These are phyloP conservation scores for Suillus weaverae DNA, from an alignment of 768 basidiomycete genomes.

Conservation along the genomic window DNA sequence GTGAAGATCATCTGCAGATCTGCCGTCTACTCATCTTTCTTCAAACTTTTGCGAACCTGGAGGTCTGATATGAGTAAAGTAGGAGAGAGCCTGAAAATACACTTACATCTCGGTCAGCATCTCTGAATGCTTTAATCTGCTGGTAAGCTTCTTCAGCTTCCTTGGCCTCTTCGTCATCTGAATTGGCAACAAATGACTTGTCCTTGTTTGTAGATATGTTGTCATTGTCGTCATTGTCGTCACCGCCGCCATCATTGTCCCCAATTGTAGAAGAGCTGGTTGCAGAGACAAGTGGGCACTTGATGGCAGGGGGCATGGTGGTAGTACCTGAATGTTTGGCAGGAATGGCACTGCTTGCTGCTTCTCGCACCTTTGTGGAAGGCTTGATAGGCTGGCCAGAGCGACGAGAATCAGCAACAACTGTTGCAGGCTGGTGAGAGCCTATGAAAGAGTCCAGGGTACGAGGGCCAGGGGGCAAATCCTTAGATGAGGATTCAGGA, in stretches of 20 bases:
- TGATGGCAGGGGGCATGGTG: constrained; percentile 2
- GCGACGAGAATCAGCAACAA: not conserved
- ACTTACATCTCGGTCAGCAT: not conserved
- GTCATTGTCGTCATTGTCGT: not conserved
- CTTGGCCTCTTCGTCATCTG: not conserved
- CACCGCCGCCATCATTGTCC: not conserved
- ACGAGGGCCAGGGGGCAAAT: not conserved
- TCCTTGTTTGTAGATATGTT: not conserved
- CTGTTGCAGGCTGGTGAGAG: not conserved
- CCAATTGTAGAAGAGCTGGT: constrained; percentile 1
- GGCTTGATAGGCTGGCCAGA: not conserved
- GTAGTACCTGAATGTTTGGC: not conserved
- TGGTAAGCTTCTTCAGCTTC: constrained; percentile 1
- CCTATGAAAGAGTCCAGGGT: not conserved
- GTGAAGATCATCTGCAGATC: not conserved
- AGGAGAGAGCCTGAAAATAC: not conserved
- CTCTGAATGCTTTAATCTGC: not conserved
- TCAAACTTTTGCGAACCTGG: not conserved
- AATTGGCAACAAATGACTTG: not conserved
- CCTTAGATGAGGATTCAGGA: not conserved
- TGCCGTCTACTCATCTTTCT: not conserved
- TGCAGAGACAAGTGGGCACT: not conserved
- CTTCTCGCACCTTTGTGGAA: not conserved
- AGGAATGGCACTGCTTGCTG: not conserved
- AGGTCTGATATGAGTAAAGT: not conserved